Evolutionary conservation across 371 early-diverging fungal genomes (phyloP).

Genomic region (Mortierella sp.): DNA sequence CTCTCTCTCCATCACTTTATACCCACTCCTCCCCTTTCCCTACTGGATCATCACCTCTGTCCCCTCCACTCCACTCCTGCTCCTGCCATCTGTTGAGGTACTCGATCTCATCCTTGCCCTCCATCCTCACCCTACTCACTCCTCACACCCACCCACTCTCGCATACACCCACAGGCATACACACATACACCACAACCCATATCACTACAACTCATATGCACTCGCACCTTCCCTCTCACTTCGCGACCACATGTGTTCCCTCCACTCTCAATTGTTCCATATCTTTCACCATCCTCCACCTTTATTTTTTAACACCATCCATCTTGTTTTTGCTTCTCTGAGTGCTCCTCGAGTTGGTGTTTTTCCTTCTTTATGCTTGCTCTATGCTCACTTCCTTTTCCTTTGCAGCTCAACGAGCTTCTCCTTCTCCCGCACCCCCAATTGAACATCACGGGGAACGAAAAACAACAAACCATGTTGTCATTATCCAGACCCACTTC

Average conservation of each 20-base stretch:
- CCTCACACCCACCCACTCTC: background rate
- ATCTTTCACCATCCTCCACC: background rate
- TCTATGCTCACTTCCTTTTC: constrained; percentile 4
- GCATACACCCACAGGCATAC: background rate
- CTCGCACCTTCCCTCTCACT: background rate
- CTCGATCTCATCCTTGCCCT: constrained; percentile 2
- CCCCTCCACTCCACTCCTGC: constrained; percentile 9
- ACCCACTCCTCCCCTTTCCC: background rate
- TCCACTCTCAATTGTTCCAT: background rate
- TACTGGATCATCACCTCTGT: background rate
- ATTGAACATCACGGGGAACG: background rate
- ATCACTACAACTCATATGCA: background rate
- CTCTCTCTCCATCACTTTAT: background rate
- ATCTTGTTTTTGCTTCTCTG: background rate
- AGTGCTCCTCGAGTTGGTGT: background rate
- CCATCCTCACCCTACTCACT: background rate
- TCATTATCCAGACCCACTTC: background rate
- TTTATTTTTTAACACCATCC: background rate
- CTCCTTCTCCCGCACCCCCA: background rate
- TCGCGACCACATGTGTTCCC: background rate
- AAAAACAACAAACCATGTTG: background rate
- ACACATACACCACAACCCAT: background rate
- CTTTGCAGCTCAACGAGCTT: background rate
- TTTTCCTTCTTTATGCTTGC: background rate
- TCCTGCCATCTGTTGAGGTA: constrained; percentile 7